These are phyloP conservation scores for Russula griseocarnosa DNA, from an alignment of 768 basidiomycete genomes.

Conservation along the genomic window DNA sequence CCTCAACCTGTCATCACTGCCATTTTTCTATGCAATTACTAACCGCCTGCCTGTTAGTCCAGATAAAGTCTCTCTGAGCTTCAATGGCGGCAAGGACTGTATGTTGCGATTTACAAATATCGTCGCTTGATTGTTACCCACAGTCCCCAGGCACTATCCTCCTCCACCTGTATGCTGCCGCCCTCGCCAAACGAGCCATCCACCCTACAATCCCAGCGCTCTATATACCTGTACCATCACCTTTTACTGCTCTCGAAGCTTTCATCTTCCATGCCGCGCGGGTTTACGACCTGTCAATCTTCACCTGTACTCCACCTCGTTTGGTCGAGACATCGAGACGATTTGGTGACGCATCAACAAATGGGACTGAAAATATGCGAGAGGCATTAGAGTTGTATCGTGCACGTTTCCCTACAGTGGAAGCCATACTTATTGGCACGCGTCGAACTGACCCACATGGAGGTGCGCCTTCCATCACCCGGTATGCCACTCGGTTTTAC, in stretches of 20 bases:
- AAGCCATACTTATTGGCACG: constrained; percentile 86
- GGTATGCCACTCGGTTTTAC: not conserved
- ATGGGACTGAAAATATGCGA: constrained; percentile 72
- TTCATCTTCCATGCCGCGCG: constrained; percentile 68
- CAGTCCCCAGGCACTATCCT: constrained; percentile 81
- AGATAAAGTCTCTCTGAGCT: constrained; percentile 78
- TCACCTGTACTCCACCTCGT: constrained; percentile 44
- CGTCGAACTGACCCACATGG: constrained; percentile 90
- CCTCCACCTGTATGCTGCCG: constrained; percentile 80
- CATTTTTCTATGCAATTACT: constrained; percentile 13
- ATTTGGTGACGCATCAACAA: constrained; percentile 34
- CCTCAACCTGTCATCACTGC: not conserved
- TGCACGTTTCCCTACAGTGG: constrained; percentile 56
- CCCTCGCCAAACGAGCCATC: constrained; percentile 45
- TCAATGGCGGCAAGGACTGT: constrained; percentile 99
- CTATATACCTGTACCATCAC: constrained; percentile 87
- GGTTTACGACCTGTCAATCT: constrained; percentile 73
- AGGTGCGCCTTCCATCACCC: constrained; percentile 49
- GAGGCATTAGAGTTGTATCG: constrained; percentile 73
- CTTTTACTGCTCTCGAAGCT: constrained; percentile 76
- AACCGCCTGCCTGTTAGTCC: constrained; percentile 22
- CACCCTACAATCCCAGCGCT: constrained; percentile 51
- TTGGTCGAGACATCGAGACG: constrained; percentile 45
- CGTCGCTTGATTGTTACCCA: constrained; percentile 1
- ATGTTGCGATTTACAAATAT: constrained; percentile 32